Evolutionary conservation across 2,329 filamentous ascomycete species (phyloP), one percentile per base, ranked within the genome.

Genomic region (Rhynchosporium secalis): DNA sequence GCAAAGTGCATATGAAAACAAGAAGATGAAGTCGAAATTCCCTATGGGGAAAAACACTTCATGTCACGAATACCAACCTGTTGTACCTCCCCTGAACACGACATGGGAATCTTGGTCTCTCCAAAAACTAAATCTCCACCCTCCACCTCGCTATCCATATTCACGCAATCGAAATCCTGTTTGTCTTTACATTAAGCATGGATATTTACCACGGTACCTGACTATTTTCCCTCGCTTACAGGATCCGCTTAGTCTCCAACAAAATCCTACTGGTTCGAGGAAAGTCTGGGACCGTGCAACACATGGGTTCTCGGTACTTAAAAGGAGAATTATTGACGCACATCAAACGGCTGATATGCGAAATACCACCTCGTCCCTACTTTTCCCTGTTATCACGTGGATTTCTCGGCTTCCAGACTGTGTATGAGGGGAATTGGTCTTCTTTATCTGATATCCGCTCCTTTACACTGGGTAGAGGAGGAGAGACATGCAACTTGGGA

Each of bases 91-190:
- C 12, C 26, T 12, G 26, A 10, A 20, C 20, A 20, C 20, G 15
- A 54, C 51, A 54, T 54, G 51, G 51, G 12, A 54, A 38, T 54
- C 36, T 20, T 10, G 28, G 12, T n/a, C 36, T 36, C 40, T 41
- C 33, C 38, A 12, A 33, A 33, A 7, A 54, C 33, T 52, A 7
- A 38, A 40, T 20, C 13, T n/a, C 15, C 33, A 38, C 15, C 33
- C 15, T 33, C 12, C 7, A 4, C 20, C 3, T n/a, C 15, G 33
- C 33, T 40, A 29, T 41, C 36, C 51, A 36, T 20, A 41, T 40
- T 54, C 51, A 54, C 40, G 51, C 36, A 54, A 6, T 10, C 33
- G 36, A 54, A 54, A 54, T 54, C 51, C 36, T 54, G 51, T 54
- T 54, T 54, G 20, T 2, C n/a, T 36, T 41, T 54, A 41, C 33